Evolutionary conservation across 371 early-diverging fungal species (phyloP).

Genomic region (Dichotomocladium elegans): DNA sequence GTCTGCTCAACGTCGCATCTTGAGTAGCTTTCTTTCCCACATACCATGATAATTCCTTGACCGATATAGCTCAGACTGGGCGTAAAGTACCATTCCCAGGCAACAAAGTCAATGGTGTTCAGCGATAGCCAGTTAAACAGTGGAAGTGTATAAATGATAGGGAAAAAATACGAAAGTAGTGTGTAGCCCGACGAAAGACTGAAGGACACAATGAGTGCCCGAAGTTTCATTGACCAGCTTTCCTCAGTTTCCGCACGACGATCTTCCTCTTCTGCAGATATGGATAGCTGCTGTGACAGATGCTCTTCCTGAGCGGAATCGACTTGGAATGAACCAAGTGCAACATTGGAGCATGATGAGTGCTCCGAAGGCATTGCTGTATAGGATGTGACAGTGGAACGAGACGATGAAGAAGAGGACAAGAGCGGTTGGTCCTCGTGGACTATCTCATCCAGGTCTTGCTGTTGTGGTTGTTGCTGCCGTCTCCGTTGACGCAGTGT

Average conservation of each 20-base stretch:
- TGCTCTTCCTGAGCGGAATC: background rate
- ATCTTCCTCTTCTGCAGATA: background rate
- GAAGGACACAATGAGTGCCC: conserved; percentile 54
- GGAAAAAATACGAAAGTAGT: conserved; percentile 60
- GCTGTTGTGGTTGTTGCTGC: background rate
- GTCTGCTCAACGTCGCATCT: no score
- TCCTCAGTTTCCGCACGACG: conserved; percentile 34
- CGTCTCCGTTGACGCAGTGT: background rate
- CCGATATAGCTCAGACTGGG: conserved; percentile 78
- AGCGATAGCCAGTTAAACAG: conserved; percentile 63
- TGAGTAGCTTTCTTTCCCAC: background rate
- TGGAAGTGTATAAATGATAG: conserved; percentile 55
- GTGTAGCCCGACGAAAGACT: conserved; percentile 62
- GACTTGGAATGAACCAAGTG: background rate
- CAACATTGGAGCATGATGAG: conserved; percentile 5
- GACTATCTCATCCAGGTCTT: background rate
- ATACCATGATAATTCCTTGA: conserved; percentile 81
- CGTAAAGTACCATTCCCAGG: conserved; percentile 77
- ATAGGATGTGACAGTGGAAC: no score
- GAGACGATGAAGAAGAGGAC: background rate
- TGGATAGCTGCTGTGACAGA: background rate
- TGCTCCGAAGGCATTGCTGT: background rate
- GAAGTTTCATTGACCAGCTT: conserved; percentile 59
- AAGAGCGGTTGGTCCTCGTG: conserved; percentile 9
- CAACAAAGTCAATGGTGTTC: conserved; percentile 28